Percentiles rank a stretch among this genome's conserved stretches.
phyloP scores from a whole-genome alignment of 106 monocot species.

The Dendrobium chrysotoxum region DNA sequence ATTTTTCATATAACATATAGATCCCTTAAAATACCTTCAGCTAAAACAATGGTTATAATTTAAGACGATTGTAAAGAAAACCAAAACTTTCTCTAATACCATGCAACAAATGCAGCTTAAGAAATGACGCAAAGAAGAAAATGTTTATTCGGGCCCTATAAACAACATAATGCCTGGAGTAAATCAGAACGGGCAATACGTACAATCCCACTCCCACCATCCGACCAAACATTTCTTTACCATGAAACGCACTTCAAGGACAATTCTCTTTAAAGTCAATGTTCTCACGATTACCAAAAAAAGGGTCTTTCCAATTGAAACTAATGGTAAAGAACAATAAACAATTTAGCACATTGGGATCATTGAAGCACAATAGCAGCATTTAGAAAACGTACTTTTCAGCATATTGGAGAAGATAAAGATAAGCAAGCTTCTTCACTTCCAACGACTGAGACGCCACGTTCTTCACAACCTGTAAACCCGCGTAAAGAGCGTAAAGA shows the following conservation, averaged over 20 bases:
- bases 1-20: background rate
- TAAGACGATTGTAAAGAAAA: background rate
- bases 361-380: background rate
- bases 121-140: background rate
- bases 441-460: slow-evolving; percentile 81
- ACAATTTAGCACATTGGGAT: background rate
- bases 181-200: background rate
- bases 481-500: background rate
- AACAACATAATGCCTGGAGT: background rate
- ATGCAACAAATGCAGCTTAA: background rate
- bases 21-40: too few species aligned
- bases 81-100: background rate
- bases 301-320: background rate
- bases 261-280: background rate
- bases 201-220: background rate
- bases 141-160: background rate
- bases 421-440: slow-evolving; percentile 94
- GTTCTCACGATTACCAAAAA: background rate
- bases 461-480: slow-evolving; percentile 82
- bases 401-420: slow-evolving; percentile 91
- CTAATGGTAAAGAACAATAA: background rate
- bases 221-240: background rate
- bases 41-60: background rate
- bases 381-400: slow-evolving; percentile 51
- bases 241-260: background rate